Evolutionary conservation across 192 early-diverging fungal species (phyloP), one percentile per base, ranked within the genome.

Genomic region (Phlyctochytrium arcticum): DNA sequence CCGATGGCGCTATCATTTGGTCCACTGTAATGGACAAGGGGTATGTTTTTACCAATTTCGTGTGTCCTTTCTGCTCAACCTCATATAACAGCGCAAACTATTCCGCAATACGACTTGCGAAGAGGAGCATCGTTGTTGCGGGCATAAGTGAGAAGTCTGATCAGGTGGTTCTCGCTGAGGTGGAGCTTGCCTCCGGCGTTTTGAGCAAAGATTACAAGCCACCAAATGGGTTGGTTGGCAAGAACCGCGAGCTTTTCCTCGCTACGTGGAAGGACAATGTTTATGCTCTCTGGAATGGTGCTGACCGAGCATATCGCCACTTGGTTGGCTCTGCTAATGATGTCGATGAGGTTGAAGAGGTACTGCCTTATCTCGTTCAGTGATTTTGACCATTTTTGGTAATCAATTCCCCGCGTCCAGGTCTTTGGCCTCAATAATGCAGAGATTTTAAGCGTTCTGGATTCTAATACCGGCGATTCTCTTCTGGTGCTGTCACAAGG

Each of bases 171-270:
- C 29, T 55, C 30, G 31, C 55, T 17, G 23, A 33, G 26, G 7
- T 69, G 23, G 57, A 62, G 30, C 7, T 26, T 8, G 46, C n/a
- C 3, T 32, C 19, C 21, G 67, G 67, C 4, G 12, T 21, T 17
- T 46, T 55, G 15, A 27, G 27, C 10, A 26, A 42, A 5, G 59
- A 60, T 15, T 69, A 69, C 44, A 48, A 69, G 44, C 67, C 67
- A 24, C 67, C 59, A 5, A 39, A 69, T 35, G 42, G 47, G 21
- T 3, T 33, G 15, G 50, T 69, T n/a, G 23, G 24, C 15, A 19
- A 19, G 34, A 15, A 39, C 6, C 39, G 24, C 5, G 59, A 69
- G 37, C 27, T 69, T 29, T 54, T 30, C 33, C 19, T 61, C 31
- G 29, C 27, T 21, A 59, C 30, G 15, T 33, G 33, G 17, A 36